phyloP scores from a whole-genome alignment of 2,329 filamentous ascomycete genomes.

The Drechslerella coelobrocha region DNA sequence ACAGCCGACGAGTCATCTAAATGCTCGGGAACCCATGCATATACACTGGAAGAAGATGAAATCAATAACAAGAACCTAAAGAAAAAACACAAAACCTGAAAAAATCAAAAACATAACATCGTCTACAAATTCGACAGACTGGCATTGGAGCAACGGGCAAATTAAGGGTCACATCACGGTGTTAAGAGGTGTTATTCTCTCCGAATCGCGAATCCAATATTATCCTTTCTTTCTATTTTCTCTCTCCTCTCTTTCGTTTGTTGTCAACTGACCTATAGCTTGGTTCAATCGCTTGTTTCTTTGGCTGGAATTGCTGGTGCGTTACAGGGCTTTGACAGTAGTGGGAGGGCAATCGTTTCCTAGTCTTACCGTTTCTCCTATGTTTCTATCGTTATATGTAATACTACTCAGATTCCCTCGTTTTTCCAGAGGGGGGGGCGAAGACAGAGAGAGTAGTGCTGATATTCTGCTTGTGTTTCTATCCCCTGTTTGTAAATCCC shows the following conservation, averaged over 20 bases:
- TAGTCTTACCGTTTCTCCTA: conserved; percentile 2
- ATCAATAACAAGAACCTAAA: background rate
- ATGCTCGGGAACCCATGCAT: background rate
- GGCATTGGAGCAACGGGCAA: conserved; percentile 47
- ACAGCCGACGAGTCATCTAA: conserved; percentile 47
- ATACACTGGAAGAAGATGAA: background rate
- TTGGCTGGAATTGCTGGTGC: conserved; percentile 27
- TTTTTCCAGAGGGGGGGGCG: conserved; percentile 19
- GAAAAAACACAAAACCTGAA: conserved; percentile 13
- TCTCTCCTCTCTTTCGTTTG: conserved; percentile 2
- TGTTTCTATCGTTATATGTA: conserved; percentile 25
- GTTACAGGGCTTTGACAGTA: conserved; percentile 30
- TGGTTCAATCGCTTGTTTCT: conserved; percentile 27
- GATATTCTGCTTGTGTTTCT: background rate
- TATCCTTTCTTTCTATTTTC: conserved; percentile 27
- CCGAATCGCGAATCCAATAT: conserved; percentile 42
- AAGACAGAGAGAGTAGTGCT: conserved; percentile 22
- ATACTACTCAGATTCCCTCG: conserved; percentile 47
- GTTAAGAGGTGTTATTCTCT: conserved; percentile 50
- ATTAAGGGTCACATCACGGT: conserved; percentile 50
- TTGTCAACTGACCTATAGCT: conserved; percentile 6
- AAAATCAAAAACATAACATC: conserved; percentile 27
- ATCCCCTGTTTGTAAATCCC: conserved; percentile 10
- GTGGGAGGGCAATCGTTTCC: conserved; percentile 34
- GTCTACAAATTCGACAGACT: conserved; percentile 44